Conservation (phyloP, 1,284 basidiomycete genomes). For the Cryptococcus deneoformans region DNA sequence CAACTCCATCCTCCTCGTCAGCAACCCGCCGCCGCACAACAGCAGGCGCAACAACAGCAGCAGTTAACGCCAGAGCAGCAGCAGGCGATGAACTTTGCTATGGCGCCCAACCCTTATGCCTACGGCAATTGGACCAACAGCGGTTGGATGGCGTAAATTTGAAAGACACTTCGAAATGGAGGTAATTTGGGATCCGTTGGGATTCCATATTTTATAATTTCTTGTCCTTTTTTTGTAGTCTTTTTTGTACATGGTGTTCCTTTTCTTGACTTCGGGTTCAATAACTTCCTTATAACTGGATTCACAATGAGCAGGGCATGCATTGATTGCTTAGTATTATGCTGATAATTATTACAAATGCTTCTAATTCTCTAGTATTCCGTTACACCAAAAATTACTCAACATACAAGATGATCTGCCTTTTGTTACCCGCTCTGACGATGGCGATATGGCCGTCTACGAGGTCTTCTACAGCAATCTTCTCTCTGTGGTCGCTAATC, state of each 20-base stretch:
- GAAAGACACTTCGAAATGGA: neutral
- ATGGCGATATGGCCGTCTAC: slow-evolving; percentile 65
- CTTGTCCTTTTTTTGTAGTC: no score
- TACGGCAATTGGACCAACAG: slow-evolving; percentile 15
- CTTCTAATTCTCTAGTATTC: neutral
- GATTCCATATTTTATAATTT: neutral
- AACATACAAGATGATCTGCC: slow-evolving; percentile 61
- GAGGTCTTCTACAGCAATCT: slow-evolving; percentile 55
- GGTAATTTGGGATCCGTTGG: neutral
- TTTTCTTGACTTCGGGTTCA: neutral
- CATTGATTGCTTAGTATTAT: neutral
- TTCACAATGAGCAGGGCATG: neutral
- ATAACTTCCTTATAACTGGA: neutral
- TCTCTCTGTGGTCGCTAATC: slow-evolving; percentile 42
- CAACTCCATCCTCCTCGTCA: neutral
- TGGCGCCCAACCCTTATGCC: neutral
- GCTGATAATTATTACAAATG: neutral
- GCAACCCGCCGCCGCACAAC: neutral
- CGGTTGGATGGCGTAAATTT: slow-evolving; percentile 32
- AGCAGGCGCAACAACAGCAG: slow-evolving; percentile 2
- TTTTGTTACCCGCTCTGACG: slow-evolving; percentile 71
- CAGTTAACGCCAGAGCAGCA: neutral
- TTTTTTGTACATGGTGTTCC: neutral
- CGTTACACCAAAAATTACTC: slow-evolving; percentile 15
- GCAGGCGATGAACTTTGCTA: neutral